A percentile compares a stretch with the other conserved stretches of the same genome.
phyloP scores from a whole-genome alignment of 495 filamentous ascomycete genomes.

The Antarctomyces pellizariae region DNA sequence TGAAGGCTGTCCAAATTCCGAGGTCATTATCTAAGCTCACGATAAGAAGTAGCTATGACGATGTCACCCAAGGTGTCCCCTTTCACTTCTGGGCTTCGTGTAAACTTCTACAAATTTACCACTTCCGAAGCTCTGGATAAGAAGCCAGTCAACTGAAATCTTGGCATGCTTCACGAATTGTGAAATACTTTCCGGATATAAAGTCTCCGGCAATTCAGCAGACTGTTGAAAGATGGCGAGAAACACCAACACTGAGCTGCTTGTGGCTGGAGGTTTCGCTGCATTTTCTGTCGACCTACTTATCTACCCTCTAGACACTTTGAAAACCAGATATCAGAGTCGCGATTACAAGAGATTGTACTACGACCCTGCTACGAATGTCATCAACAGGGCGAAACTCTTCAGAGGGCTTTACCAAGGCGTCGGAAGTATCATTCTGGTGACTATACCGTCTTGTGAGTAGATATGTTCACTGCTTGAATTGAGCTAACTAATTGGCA shows the following conservation, averaged over 20 bases:
- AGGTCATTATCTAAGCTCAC: no score
- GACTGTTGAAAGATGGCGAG: constrained; percentile 6
- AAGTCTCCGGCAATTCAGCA: no score
- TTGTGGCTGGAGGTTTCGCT: constrained; percentile 54
- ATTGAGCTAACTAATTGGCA: constrained; percentile 12
- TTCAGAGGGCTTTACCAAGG: constrained; percentile 73
- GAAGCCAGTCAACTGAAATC: no score
- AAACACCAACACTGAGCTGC: constrained; percentile 28
- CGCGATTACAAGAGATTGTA: constrained; percentile 43
- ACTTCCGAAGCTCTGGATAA: no score
- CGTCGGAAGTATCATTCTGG: constrained; percentile 66
- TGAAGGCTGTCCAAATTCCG: no score
- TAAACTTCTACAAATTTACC: no score
- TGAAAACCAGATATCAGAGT: constrained; percentile 70
- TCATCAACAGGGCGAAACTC: constrained; percentile 27
- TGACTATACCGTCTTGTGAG: constrained; percentile 63
- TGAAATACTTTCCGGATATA: no score
- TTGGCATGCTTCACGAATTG: no score
- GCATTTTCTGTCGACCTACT: constrained; percentile 61
- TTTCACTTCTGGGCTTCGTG: no score
- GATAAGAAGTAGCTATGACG: no score
- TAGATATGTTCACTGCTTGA: constrained; percentile 3
- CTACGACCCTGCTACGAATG: constrained; percentile 25
- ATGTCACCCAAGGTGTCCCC: no score
- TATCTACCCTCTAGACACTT: constrained; percentile 64